Evolutionary conservation across 495 filamentous ascomycete species (phyloP), one percentile per base, ranked within the genome.

Genomic region (Aspergillus ostianus): DNA sequence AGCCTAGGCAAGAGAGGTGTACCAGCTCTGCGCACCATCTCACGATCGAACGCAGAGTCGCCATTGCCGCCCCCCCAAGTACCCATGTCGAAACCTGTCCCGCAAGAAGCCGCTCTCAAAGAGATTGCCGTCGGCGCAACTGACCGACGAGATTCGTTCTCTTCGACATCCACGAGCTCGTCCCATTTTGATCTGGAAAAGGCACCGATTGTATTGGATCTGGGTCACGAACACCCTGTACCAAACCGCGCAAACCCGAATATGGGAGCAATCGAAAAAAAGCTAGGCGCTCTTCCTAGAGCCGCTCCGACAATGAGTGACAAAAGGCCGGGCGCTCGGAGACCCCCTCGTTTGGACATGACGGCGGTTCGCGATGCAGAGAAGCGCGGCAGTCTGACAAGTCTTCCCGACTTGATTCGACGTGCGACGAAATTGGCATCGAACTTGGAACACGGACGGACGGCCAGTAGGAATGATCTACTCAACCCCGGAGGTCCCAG

Each of bases 341-440:
- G 89, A 67, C 92, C 91, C 48, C 88, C 90, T 27, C 82, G 84
- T 2, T 73, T 96, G 27, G 85, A 98, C 66, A 84, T 97, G 45
- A 86, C 89, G 69, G 89, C 89, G 12, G 86, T 93, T 13, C 82
- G 84, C 47, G 85, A 89, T 59, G 90, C 91, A 20, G 90, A 94
- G 64, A 82, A 87, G 12, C 84, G 92, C 62, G 92, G 91, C 9
- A 96, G 92, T 67, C 75, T 96, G 62, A 97, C 94, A 6, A 96
- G 92, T 73, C 75, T 98, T 53, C 88, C 92, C 0, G 94, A 97
- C 73, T 76, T 98, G 56, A 98, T 98, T 59, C 81, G 85, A 61
- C 82, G 94, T 50, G 94, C 94, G 3, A 97, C 93, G 1, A 86
- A 85, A 62, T 78, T 98, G 23, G 94, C 94, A 6, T 82, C 92